Percentiles rank a stretch among this genome's conserved stretches.
Evolutionary conservation across 257 asterid species (phyloP).

Genomic region (Parsonsia alboflavescens): DNA sequence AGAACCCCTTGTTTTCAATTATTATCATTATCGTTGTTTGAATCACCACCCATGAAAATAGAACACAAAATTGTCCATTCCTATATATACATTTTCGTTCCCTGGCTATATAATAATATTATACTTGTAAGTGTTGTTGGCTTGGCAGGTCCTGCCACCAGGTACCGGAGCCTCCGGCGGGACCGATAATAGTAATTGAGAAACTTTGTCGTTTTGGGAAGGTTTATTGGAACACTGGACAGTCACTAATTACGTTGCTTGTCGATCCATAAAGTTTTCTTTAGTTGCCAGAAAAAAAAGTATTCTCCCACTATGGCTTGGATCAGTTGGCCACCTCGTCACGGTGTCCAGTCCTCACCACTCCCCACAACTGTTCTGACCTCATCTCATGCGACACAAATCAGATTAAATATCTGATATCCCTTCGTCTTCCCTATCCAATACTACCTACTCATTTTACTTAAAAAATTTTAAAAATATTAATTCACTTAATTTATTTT

Average conservation of each 20-base stretch:
- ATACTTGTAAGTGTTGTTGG: background rate
- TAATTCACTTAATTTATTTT: no score
- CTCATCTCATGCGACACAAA: slow-evolving; percentile 2
- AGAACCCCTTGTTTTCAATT: background rate
- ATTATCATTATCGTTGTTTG: slow-evolving; percentile 7
- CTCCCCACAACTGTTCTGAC: no score
- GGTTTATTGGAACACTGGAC: slow-evolving; percentile 42
- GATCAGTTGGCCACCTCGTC: slow-evolving; percentile 20
- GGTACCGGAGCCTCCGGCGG: slow-evolving; percentile 3
- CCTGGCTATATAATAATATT: no score
- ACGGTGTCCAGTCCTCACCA: slow-evolving; percentile 4
- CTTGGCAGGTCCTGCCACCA: background rate
- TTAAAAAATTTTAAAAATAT: no score
- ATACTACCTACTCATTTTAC: no score
- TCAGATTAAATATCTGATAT: background rate
- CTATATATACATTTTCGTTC: no score
- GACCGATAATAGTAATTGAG: slow-evolving; percentile 3
- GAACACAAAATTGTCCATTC: slow-evolving; percentile 6
- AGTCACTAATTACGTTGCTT: slow-evolving; percentile 20
- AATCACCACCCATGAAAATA: slow-evolving; percentile 12
- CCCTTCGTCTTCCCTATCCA: no score
- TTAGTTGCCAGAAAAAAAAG: background rate
- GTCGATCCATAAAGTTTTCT: background rate
- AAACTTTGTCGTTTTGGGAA: slow-evolving; percentile 16
- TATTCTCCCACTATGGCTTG: no score